Base-by-base conservation (phyloP, 1,284 basidiomycete genomes). In the Puccinia polysora region DNA sequence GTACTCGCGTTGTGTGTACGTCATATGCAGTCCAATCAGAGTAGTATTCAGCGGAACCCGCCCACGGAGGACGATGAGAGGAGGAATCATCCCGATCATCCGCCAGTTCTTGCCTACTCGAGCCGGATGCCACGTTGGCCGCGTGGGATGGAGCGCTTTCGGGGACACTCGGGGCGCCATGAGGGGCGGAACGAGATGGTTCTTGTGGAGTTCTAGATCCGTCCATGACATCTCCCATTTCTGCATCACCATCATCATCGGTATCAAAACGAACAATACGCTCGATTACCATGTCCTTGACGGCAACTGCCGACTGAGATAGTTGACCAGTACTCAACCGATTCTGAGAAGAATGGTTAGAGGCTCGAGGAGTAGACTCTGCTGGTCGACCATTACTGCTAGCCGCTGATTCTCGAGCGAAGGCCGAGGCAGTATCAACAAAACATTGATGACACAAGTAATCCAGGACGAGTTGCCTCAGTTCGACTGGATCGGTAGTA, bases 361-460 rank as follows among this genome's bases (percentile, higher is more conserved):
- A 25, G 20, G 15, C 34, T 38, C 34, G 34, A 20, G 25, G 34
- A 14, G 30, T 18, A 20, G 32, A 49, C 38, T 65, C 63, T 43
- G 50, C 40, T 12, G 10, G 36, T 14, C 28, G 18, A 30, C 45
- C 40, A 36, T 47, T 59, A 28, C 53, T 53, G 28, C 40, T 52
- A 12, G 52, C 36, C 7, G 83, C 81, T 73, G 86, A 86, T 70
- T 90, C 88, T 62, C 82, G 81, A 8, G 85, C 84, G 76, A 92
- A 90, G 0, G 87, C 87, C 40, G 83, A 81, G 4, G 89, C 89
- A 0, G 89, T 88, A 45, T 83, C 82, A 38, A 85, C 84, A 79
- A 87, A 89, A 73, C 87, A 87, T 53, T 85, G 84, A 76, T 90
- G 88, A 72, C 85, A 84, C 2, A 93, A 84, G 77, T 91, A 93